Evolutionary conservation across 805 yeast species (phyloP), one percentile per base, ranked within the genome.

Genomic region (Spencermartinsiella europaea): DNA sequence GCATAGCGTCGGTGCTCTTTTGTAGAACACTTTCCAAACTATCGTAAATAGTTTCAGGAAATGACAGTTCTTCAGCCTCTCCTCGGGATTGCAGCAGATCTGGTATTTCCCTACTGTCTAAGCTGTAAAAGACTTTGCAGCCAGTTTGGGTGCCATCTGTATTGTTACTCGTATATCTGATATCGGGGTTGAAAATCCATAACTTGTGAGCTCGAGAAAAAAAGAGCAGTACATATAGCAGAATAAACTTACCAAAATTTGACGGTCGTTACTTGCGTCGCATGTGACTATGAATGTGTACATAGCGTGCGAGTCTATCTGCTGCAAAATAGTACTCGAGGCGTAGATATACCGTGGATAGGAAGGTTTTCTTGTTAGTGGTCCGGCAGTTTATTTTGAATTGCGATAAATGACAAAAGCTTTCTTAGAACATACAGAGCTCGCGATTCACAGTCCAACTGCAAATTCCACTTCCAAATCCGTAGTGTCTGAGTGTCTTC

Each of bases 401-500:
- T 14, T 10, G 14, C 12, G 14, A 27, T 27, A 27, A 27, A 10
- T 27, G 14, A 14, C 14, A 10, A 27, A 27, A 27, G 33, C 8
- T 14, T 14, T 27, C 33, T 27, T 14, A 10, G 15, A n/a, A 34
- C 37, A 17, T 34, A 34, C 42, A 38, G 21, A 31, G 34, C 20
- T 21, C 21, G 5, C n/a, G 38, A 5, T 10, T 31, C 52, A 35
- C 61, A 56, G 1, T 51, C 43, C 14, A 80, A 54, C 5, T 49
- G 47, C 1, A 81, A 37, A 21, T 70, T 69, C 90, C 90, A 84
- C 57, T 83, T 83, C 65, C 70, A 69, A 1, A 83, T 35, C 48
- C 67, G 73, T 12, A 38, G 34, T 3, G 55, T 40, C 19, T 38
- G 17, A 12, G 35, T 37, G 19, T 38, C 41, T 14, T 45, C 40